phyloP scores from a whole-genome alignment of 257 asterid species.

The Scutellaria galericulata region DNA sequence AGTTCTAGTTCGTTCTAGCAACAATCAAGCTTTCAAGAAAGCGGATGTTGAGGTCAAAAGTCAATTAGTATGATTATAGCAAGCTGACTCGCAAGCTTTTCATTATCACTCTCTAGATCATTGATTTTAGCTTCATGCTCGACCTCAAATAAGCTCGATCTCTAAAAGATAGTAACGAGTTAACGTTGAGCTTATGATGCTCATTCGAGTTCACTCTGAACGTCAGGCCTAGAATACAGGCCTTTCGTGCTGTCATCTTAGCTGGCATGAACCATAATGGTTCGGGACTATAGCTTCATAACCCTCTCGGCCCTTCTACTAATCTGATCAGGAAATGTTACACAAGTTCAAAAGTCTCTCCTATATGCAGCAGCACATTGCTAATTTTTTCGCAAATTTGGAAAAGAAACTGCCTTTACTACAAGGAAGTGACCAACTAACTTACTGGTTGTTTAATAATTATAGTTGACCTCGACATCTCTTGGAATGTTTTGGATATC shows the following conservation, averaged over 20 bases:
- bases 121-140: not conserved
- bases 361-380: not conserved
- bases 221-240: not conserved
- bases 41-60: conserved; percentile 4
- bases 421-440: not conserved
- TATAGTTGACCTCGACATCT: not conserved
- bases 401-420: not conserved
- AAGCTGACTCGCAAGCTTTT: conserved; percentile 3
- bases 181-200: not conserved
- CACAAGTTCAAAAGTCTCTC: not conserved
- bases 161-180: not conserved
- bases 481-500: not conserved
- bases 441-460: conserved; percentile 1
- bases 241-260: not conserved
- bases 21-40: not conserved
- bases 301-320: not conserved
- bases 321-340: not conserved
- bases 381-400: not conserved
- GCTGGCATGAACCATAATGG: not conserved
- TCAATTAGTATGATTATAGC: not conserved
- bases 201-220: not conserved
- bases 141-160: not conserved
- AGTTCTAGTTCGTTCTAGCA: not conserved
- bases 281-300: too few relatives aligned
- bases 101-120: not conserved